Base-by-base conservation (phyloP, 305 asterid genomes). In the Rubia tinctorum region DNA sequence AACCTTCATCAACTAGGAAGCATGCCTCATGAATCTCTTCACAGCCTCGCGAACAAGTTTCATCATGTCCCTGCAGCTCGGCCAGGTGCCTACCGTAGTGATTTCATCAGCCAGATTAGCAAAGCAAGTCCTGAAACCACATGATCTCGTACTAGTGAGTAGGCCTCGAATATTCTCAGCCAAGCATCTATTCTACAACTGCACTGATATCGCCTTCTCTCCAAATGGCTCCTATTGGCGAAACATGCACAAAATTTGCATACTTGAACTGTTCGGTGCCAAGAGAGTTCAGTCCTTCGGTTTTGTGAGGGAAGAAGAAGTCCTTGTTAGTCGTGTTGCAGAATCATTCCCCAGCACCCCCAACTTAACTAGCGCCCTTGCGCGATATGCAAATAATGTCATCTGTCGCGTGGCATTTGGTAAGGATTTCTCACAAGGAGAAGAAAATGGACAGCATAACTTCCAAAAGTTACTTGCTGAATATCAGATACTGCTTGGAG, bases 381-480 rank as follows among this genome's bases (percentile, higher is more conserved):
- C 62, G 5, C 22, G 84, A 18, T 87, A 84, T 39, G 88, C 90
- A n/a, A 87, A 84, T 23, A 85, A 77, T 37, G 84, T 86, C 5
- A 77, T 88, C 51, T 88, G 91, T 40, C 87, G 88, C 0, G 79
- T 82, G 4, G 87, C 86, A 8, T 84, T 86, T 37, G 86, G 91
- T 2, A 78, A 68, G 76, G 88, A 85, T 60, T 86, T 88, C 77
- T 75, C 87, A 0, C 78, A n/a, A n/a, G n/a, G 17, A 9, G 85
- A 82, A 11, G 90, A 82, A 14, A 79, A 86, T 25, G 88, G 81
- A 18, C 25, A 79, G 25, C 80, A 76, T 5, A 90, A 89, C 65
- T 84, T 88, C 67, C 84, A 80, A 2, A 77, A 89, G 62, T 78
- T 87, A 80, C 90, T 89, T 7, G 80, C 78, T 42, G 95, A 87